Conservation (phyloP, 2,329 filamentous ascomycete species). For the Lojkania enalia region DNA sequence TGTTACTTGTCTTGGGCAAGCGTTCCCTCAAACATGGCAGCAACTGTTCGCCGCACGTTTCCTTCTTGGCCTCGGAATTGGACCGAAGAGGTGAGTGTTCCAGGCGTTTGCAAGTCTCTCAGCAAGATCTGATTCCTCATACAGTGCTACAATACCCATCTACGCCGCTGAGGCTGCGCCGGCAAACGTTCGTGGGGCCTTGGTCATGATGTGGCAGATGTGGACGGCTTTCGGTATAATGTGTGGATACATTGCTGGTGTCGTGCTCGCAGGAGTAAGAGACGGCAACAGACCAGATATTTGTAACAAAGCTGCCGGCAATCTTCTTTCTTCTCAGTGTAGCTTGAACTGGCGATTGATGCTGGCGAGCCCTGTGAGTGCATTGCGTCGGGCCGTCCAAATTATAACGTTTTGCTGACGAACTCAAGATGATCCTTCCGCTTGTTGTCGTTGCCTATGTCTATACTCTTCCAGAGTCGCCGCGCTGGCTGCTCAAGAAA, state of each 20-base stretch:
- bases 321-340: slow-evolving; percentile 11
- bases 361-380: slow-evolving; percentile 22
- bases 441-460: slow-evolving; percentile 23
- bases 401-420: neutral
- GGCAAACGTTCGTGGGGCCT: slow-evolving; percentile 49
- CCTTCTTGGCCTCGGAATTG: slow-evolving; percentile 23
- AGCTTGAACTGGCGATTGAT: slow-evolving; percentile 27
- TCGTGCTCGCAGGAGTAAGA: slow-evolving; percentile 18
- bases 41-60: slow-evolving; percentile 22
- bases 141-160: slow-evolving; percentile 46
- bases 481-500: slow-evolving; percentile 26
- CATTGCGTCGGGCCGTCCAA: neutral
- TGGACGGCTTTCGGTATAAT: slow-evolving; percentile 28
- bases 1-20: slow-evolving; percentile 22
- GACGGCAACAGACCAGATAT: slow-evolving; percentile 10
- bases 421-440: slow-evolving; percentile 20
- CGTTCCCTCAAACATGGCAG: slow-evolving; percentile 24
- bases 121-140: neutral
- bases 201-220: slow-evolving; percentile 56
- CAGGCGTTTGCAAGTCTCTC: neutral
- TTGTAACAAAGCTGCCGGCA: slow-evolving; percentile 7
- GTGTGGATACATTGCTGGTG: slow-evolving; percentile 23
- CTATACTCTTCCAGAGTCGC: slow-evolving; percentile 23
- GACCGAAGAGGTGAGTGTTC: slow-evolving; percentile 19
- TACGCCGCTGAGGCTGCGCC: slow-evolving; percentile 51